These are phyloP conservation scores for Cryptosporidium viatorum DNA, from an alignment of 169 alveolate species.

Conservation along the genomic window DNA sequence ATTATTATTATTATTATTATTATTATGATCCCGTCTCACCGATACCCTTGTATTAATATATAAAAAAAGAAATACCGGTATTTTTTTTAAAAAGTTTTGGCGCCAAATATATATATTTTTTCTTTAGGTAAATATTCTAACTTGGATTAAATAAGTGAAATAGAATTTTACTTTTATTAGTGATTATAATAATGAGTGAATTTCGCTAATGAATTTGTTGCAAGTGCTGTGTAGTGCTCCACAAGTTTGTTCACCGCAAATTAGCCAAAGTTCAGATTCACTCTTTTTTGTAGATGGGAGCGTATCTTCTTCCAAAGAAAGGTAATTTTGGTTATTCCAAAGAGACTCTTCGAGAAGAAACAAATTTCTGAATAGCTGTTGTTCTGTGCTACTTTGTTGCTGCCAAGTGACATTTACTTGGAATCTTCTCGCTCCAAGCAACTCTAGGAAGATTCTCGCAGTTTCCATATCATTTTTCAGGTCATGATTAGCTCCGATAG, in stretches of 20 bases:
- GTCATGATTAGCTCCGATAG: constrained; percentile 50
- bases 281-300: background rate
- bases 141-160: background rate
- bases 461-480: constrained; percentile 48
- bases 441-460: constrained; percentile 46
- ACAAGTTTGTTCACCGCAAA: constrained; percentile 62
- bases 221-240: constrained; percentile 50
- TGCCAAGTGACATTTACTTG: constrained; percentile 50
- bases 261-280: constrained; percentile 43
- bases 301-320: background rate
- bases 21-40: constrained; percentile 71
- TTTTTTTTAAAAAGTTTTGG: background rate
- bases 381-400: constrained; percentile 28
- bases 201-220: constrained; percentile 37
- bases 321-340: constrained; percentile 23
- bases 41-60: background rate
- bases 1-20: background rate
- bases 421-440: constrained; percentile 68
- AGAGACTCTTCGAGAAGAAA: constrained; percentile 49
- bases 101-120: constrained; percentile 7
- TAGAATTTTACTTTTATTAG: background rate
- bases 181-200: constrained; percentile 3
- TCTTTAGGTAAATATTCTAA: background rate
- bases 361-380: constrained; percentile 41
- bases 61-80: background rate